Base-by-base conservation (phyloP, 2,329 filamentous ascomycete genomes). In the Phaeosphaeria sp. region DNA sequence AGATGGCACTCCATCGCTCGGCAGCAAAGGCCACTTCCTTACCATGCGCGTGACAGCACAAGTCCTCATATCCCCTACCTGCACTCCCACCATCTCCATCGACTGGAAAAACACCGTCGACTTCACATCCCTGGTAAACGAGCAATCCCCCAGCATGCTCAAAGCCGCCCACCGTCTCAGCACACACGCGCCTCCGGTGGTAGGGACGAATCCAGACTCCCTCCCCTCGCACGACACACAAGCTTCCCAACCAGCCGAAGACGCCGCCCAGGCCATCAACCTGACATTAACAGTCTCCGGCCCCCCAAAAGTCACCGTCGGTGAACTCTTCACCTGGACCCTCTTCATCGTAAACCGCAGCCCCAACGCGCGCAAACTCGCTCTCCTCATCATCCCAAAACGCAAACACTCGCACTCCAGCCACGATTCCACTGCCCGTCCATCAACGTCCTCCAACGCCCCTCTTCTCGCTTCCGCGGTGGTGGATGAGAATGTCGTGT, bases 291-390 rank as follows among this genome's bases (percentile, higher is more conserved):
- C 89, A 42, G 89, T 95, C 70, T 86, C 84, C 6, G 87, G 85
- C 0, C 89, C 90, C 13, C 69, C 77, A 21, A 81, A 83, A 52
- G 81, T 91, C 22, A 82, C 81, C 56, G 84, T 87, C 0, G 89
- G 89, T 39, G 83, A 91, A 46, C 81, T 87, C 49, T 93, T 95
- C 73, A 80, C 81, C 42, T 92, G 91, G 88, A 85, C 84, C 33
- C 83, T 93, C 17, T 90, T 92, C 69, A 87, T 93, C 39, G 89
- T 92, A 63, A 95, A 94, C 74, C 86, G 89, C 49, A 87, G 85
- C 47, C 79, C 80, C 42, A 83, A 77, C 49, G 78, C 85, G 2
- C 86, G 91, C 50, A 91, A 91, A 69, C 82, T 95, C 39, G 89
- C 90, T 24, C 81, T 94, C 20, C 77, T 91, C 24, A 86, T 87